A percentile compares a stretch with the other conserved stretches of the same genome.
Evolutionary conservation across 352 stramenopile species (phyloP).

Genomic region (Blastocystis hominis): DNA sequence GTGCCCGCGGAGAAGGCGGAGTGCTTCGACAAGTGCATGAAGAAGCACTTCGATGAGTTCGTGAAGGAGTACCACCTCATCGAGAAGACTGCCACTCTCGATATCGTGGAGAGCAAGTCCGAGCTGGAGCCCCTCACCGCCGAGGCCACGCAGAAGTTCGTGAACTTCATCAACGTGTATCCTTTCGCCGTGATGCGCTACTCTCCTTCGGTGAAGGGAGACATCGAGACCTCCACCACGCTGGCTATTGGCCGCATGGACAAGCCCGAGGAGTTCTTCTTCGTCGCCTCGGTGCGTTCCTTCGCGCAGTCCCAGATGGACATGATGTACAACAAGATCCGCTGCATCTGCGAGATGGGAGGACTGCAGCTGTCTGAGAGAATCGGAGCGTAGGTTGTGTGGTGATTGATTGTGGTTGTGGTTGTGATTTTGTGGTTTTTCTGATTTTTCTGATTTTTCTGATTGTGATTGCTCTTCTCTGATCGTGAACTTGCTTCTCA

Average conservation of each 20-base stretch:
- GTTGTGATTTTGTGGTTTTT: background rate
- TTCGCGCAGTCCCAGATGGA: conserved; percentile 55
- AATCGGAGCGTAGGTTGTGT: conserved; percentile 58
- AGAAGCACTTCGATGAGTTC: conserved; percentile 56
- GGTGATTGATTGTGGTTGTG: conserved; percentile 23
- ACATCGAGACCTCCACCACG: conserved; percentile 54
- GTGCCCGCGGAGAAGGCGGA: conserved; percentile 59
- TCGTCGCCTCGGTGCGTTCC: conserved; percentile 43
- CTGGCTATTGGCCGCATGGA: conserved; percentile 37
- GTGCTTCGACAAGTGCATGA: conserved; percentile 57
- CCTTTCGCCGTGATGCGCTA: conserved; percentile 51
- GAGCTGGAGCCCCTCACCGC: conserved; percentile 24
- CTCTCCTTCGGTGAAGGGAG: conserved; percentile 21
- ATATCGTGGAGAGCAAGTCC: background rate
- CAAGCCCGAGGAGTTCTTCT: background rate
- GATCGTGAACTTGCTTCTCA: conserved; percentile 28
- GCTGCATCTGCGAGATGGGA: conserved; percentile 41
- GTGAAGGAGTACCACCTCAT: conserved; percentile 53
- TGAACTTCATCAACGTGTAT: conserved; percentile 58
- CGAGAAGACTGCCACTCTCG: conserved; percentile 28
- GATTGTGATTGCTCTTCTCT: no score
- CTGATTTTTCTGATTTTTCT: no score
- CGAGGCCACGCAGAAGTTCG: conserved; percentile 33
- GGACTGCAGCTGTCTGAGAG: conserved; percentile 48
- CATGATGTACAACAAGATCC: conserved; percentile 57